Evolutionary conservation across 139 green algal species (phyloP), one percentile per base, ranked within the genome.

Genomic region (Axilococcus clingmanii): DNA sequence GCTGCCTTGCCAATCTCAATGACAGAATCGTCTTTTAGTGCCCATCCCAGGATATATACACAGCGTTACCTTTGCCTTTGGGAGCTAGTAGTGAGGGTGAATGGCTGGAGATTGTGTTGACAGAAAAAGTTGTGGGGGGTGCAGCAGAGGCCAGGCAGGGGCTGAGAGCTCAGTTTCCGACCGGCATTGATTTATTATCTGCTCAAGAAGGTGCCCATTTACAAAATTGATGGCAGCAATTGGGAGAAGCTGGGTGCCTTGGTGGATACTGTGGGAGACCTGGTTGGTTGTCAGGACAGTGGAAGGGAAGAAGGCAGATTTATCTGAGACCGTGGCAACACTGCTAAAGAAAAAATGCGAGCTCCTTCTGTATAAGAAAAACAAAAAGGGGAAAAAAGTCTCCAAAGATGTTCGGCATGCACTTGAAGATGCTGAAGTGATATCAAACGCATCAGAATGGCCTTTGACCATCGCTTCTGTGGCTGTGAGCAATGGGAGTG

Each of bases 61-160:
- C 59, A 7, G 52, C 48, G 8, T 57, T 71, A 43, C 37, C 77
- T 28, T 67, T 87, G 52, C 61, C 67, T 6, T 68, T 87, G 36
- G 79, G 79, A 3, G 63, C 74, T 40, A 81, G 68, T 24, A 65
- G 43, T 38, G 48, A 44, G 1, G 56, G 55, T 16, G 79, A 87
- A 62, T 35, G 75, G 28, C 52, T 83, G 14, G 72, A 81, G 63
- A 30, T 79, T 20, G 40, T 48, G 9, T 53, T 83, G 22, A 72
- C 60, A 0, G 19, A 75, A 48, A 38, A 25, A 20, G 29, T n/a
- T 31, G 9, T 38, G 9, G 32, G 63, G 37, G 42, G 61, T 19
- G 31, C 43, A 0, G 56, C 38, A 32, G 69, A 56, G 0, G 52
- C 77, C 0, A 34, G 30, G 14, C n/a, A 9, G 30, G 4, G 16